Conservation (phyloP, 75 land plant genomes). For the Cupressus sempervirens region DNA sequence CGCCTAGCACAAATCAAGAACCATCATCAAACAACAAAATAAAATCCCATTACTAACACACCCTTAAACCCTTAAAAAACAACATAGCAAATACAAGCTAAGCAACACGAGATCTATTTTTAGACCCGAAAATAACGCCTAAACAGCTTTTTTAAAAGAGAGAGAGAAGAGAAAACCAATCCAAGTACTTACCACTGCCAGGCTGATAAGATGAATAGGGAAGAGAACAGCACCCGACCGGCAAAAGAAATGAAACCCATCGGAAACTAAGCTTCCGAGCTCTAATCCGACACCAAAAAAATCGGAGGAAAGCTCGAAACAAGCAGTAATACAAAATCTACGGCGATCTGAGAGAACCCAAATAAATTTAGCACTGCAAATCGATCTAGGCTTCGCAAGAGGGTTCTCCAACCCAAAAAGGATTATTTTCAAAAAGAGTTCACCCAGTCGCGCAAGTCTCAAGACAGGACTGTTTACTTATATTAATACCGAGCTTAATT, state of each 20-base stretch:
- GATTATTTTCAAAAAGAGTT: not conserved
- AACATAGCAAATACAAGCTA: not conserved
- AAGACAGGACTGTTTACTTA: not conserved
- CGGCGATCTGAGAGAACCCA: not conserved
- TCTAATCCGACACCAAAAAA: not conserved
- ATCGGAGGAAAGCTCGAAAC: not conserved
- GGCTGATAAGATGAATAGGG: slow-evolving; percentile 61
- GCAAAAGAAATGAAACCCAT: slow-evolving; percentile 65
- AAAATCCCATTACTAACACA: not conserved
- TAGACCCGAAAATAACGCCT: not conserved
- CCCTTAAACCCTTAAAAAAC: not conserved
- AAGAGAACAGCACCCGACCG: slow-evolving; percentile 57
- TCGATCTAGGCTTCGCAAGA: not conserved
- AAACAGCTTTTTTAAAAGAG: not conserved
- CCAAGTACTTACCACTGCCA: slow-evolving; percentile 46
- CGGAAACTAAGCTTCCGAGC: not conserved
- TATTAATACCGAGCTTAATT: not conserved
- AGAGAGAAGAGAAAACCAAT: not conserved
- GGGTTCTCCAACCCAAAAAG: not conserved
- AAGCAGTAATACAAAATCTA: not conserved
- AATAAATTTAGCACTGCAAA: not conserved
- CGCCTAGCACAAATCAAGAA: not conserved
- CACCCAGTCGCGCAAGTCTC: not conserved
- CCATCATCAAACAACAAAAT: not conserved
- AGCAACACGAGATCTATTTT: not conserved